Base-by-base conservation (phyloP, 1,284 basidiomycete species). In the Golubevia pallescens region DNA sequence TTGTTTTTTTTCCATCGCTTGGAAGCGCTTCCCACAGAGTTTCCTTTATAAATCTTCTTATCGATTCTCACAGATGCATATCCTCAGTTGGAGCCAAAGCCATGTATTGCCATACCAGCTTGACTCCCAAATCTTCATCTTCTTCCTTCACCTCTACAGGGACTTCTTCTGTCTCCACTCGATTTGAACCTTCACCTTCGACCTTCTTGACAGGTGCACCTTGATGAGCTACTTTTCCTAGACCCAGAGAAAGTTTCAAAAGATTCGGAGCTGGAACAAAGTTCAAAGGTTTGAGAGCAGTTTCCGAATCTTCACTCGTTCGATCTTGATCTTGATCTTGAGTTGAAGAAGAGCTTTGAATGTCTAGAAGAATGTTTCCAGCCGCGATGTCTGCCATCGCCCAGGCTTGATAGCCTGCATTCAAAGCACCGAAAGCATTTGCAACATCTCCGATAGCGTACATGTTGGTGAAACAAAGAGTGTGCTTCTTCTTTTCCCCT, bases 331-430 rank as follows among this genome's bases (percentile, higher is more conserved):
- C 61, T 56, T 56, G 5, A 6, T 32, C 54, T 56, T 32, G 54
- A 28, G 20, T 32, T 13, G 6, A 5, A 21, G 20, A 5, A n/a
- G n/a, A n/a, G n/a, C n/a, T n/a, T 23, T 65, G 57, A 56, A 81
- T 73, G 32, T 78, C 77, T 13, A 73, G 63, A 21, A 84, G 59
- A 34, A 85, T 81, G 68, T 85, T 85, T 55, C 78, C 77, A 0
- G 77, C 72, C 1, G 81, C 82, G 2, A 80, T 62, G 57, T 85
- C 82, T 8, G 80, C 82, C 82, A 84, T 84, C 56, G 65, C 73
- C 82, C 82, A 85, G 1, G 82, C 82, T 63, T 84, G 81, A 63
- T 84, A 84, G 7, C 82, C 82, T 0, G 82, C 82, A 55, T 85
- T 85, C 48, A 85, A 61, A 1, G 82, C 79, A 16, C 82, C 82